Conservation (phyloP, 2,329 filamentous ascomycete species). For the Scopulariopsis brevicaulis region DNA sequence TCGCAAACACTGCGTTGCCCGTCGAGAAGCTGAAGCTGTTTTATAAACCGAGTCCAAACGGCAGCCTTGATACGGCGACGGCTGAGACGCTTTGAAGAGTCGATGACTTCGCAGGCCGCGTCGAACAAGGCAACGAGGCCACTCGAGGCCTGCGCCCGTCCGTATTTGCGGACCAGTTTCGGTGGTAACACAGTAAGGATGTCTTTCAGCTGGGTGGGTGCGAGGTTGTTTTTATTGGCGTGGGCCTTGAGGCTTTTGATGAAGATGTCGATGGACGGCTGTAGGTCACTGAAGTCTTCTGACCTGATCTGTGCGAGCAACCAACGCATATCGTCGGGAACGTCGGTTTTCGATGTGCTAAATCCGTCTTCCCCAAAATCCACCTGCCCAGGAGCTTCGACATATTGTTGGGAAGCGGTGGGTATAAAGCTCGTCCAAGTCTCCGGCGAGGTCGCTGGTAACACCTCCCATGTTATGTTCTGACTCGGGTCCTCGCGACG, state of each 20-base stretch:
- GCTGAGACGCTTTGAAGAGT: slow-evolving; percentile 1
- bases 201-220: slow-evolving; percentile 5
- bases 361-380: neutral
- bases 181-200: slow-evolving; percentile 3
- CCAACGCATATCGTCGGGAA: neutral
- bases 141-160: neutral
- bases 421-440: neutral
- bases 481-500: neutral
- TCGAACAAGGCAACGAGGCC: slow-evolving; percentile 4
- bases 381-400: neutral
- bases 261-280: neutral
- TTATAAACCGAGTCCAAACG: slow-evolving; percentile 6
- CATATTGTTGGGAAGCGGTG: too few species aligned
- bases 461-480: neutral
- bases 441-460: neutral
- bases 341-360: neutral
- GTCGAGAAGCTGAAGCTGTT: slow-evolving; percentile 2
- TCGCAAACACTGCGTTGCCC: slow-evolving; percentile 3
- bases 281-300: neutral
- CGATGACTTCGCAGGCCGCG: slow-evolving; percentile 3
- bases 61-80: slow-evolving; percentile 2
- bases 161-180: neutral
- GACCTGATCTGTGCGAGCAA: neutral
- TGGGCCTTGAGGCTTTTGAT: slow-evolving; percentile 2
- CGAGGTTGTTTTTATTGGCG: slow-evolving; percentile 5